A percentile compares a stretch with the other conserved stretches of the same genome.
phyloP scores from a whole-genome alignment of 495 filamentous ascomycete genomes.

The Pseudoneurospora amorphoporcata region DNA sequence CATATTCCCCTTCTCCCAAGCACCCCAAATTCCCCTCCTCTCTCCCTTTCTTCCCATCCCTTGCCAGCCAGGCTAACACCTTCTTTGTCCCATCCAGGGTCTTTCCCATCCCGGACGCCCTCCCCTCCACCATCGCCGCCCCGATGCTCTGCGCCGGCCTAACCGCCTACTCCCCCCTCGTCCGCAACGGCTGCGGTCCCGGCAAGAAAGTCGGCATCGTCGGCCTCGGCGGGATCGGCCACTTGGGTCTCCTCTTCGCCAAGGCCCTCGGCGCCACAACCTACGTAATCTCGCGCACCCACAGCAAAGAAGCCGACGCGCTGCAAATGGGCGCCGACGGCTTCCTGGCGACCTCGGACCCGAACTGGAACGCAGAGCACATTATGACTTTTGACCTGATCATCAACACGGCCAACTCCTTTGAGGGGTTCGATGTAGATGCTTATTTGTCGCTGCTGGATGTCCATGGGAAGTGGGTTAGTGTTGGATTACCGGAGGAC shows the following conservation, averaged over 20 bases:
- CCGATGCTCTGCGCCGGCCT: slow-evolving; percentile 88
- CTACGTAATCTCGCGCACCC: slow-evolving; percentile 58
- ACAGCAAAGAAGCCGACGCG: slow-evolving; percentile 61
- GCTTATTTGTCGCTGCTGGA: slow-evolving; percentile 72
- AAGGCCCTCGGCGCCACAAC: slow-evolving; percentile 61
- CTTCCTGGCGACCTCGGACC: slow-evolving; percentile 56
- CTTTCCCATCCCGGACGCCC: slow-evolving; percentile 70
- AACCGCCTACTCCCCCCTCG: slow-evolving; percentile 69
- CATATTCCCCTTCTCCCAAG: background rate
- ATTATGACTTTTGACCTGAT: slow-evolving; percentile 50
- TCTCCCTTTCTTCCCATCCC: background rate
- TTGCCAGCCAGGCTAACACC: background rate
- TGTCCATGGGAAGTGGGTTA: slow-evolving; percentile 74
- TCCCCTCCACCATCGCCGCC: slow-evolving; percentile 56
- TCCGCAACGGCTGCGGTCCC: slow-evolving; percentile 59
- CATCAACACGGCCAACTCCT: slow-evolving; percentile 45
- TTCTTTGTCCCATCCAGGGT: slow-evolving; percentile 22
- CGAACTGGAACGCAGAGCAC: slow-evolving; percentile 52
- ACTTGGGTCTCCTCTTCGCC: slow-evolving; percentile 62
- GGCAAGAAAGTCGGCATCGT: slow-evolving; percentile 79
- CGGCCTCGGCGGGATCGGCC: slow-evolving; percentile 59
- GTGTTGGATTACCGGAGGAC: slow-evolving; percentile 74
- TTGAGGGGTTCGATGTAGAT: slow-evolving; percentile 46
- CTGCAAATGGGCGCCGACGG: slow-evolving; percentile 60
- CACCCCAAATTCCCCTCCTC: too few relatives aligned